Conservation (phyloP, 345 rosid genomes). For the Cardamine chenopodiifolia region DNA sequence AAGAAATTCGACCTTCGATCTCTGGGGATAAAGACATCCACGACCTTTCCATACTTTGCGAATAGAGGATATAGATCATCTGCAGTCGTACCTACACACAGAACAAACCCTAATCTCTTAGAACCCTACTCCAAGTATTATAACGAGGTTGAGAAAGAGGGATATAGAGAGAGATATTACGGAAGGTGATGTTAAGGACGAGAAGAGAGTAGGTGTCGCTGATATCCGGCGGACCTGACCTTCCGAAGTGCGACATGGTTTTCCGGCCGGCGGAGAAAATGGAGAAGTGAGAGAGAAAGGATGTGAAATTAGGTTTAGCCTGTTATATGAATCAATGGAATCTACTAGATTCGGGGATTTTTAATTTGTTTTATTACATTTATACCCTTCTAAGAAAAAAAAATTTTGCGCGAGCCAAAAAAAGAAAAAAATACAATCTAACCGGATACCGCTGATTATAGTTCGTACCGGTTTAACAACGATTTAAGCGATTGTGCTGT, state of each 20-base stretch:
- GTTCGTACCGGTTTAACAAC: conserved; percentile 14
- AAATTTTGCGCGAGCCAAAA: too few relatives aligned
- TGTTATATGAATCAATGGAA: neutral
- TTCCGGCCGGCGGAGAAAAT: conserved; percentile 14
- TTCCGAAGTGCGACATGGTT: conserved; percentile 78
- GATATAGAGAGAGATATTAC: conserved; percentile 43
- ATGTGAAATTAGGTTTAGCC: conserved; percentile 36
- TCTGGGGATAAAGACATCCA: conserved; percentile 79
- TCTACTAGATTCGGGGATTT: neutral
- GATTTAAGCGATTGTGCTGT: too few relatives aligned
- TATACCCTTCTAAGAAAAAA: neutral
- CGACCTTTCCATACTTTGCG: conserved; percentile 88
- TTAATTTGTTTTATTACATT: neutral
- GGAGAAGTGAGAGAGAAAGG: too few relatives aligned
- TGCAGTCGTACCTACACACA: conserved; percentile 68
- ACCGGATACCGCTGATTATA: neutral
- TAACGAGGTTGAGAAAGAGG: neutral
- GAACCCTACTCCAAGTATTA: neutral
- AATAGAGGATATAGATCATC: conserved; percentile 88
- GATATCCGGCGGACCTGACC: conserved; percentile 82
- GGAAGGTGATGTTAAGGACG: conserved; percentile 84
- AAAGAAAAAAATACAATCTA: neutral
- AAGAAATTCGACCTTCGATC: conserved; percentile 64
- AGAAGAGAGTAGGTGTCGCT: conserved; percentile 75
- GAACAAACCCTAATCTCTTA: neutral